phyloP scores from a whole-genome alignment of 169 alveolate species.

The Plasmodium knowlesi region DNA sequence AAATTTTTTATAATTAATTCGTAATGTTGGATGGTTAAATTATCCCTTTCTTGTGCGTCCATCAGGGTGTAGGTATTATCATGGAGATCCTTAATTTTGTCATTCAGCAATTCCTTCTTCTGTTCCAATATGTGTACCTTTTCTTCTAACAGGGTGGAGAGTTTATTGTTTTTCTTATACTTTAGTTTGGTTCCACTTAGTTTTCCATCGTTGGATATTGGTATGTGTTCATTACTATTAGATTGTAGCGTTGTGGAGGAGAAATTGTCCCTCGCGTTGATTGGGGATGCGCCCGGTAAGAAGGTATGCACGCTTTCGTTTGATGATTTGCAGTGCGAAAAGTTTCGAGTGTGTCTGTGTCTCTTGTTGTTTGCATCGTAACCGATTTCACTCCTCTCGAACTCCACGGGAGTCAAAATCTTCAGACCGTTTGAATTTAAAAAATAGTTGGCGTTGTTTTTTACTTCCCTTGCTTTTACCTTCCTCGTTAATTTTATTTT shows the following conservation, averaged over 20 bases:
- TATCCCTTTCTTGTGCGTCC: conserved; percentile 46
- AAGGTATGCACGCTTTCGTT: conserved; percentile 35
- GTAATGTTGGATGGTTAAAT: conserved; percentile 66
- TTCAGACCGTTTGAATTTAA: background rate
- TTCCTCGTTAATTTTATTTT: conserved; percentile 35
- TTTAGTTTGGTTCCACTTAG: conserved; percentile 22
- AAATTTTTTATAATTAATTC: conserved; percentile 62
- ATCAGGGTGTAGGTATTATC: conserved; percentile 55
- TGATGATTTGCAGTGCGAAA: conserved; percentile 1
- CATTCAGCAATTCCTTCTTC: conserved; percentile 40
- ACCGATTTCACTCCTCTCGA: background rate
- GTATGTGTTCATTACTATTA: conserved; percentile 7
- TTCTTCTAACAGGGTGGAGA: conserved; percentile 18
- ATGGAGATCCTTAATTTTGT: conserved; percentile 51
- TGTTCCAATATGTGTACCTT: conserved; percentile 41
- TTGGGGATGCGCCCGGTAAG: background rate
- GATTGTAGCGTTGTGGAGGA: conserved; percentile 40
- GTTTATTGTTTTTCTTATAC: background rate
- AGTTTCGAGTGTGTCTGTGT: background rate
- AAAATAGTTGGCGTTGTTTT: background rate
- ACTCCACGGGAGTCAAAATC: background rate
- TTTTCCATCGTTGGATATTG: background rate
- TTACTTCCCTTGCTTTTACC: background rate
- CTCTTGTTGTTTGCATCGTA: background rate
- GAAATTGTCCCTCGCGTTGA: conserved; percentile 11